Evolutionary conservation across 176 grass and related monocot species (phyloP).

Genomic region (Avena eriantha): DNA sequence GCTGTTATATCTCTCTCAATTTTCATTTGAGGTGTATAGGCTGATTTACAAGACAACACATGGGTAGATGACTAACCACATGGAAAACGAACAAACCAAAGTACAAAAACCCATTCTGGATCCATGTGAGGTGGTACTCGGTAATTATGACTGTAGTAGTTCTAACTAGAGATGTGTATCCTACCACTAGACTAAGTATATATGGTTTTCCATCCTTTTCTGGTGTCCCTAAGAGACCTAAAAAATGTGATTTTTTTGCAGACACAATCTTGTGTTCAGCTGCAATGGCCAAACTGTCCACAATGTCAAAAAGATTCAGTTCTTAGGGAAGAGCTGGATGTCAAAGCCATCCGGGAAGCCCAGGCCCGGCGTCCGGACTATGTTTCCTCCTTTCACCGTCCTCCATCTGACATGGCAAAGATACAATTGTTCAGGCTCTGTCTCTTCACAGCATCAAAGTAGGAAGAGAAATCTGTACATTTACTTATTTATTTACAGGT

Average conservation of each 20-base stretch:
- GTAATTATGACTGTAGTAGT: constrained; percentile 24
- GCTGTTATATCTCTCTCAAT: not conserved
- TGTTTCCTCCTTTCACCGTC: constrained; percentile 79
- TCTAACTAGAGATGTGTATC: constrained; percentile 46
- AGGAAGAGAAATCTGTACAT: not conserved
- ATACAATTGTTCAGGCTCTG: constrained; percentile 29
- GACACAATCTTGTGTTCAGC: constrained; percentile 22
- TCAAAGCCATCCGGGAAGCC: constrained; percentile 80
- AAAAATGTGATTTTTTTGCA: constrained; percentile 50
- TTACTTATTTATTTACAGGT: not conserved
- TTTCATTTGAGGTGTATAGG: constrained; percentile 42
- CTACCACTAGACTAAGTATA: constrained; percentile 58
- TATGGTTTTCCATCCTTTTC: constrained; percentile 16
- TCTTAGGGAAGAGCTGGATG: constrained; percentile 63
- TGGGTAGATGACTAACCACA: constrained; percentile 67
- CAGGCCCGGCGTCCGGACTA: constrained; percentile 75
- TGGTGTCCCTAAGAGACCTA: constrained; percentile 22
- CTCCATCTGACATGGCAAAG: constrained; percentile 54
- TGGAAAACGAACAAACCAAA: constrained; percentile 58
- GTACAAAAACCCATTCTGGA: constrained; percentile 48
- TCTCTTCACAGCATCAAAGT: not conserved
- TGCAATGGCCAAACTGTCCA: not conserved
- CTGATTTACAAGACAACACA: constrained; percentile 52
- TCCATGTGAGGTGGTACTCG: constrained; percentile 33
- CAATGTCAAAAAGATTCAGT: constrained; percentile 28